Evolutionary conservation across 345 rosid species (phyloP).

Genomic region (Gossypium arboreum): DNA sequence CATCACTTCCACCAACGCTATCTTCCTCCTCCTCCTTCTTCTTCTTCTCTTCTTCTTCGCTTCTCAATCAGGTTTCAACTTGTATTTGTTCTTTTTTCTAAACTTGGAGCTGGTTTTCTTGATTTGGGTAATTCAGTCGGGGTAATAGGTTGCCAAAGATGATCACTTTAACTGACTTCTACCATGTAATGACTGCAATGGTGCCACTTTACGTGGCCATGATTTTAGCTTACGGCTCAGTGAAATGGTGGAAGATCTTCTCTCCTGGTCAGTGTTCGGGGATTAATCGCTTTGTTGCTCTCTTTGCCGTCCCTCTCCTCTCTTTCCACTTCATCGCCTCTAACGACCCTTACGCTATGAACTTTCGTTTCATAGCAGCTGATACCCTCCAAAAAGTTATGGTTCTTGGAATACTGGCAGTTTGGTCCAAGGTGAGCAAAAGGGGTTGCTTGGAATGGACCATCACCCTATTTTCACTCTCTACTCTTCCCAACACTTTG

Average conservation of each 20-base stretch:
- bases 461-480: slow-evolving; percentile 65
- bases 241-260: slow-evolving; percentile 98
- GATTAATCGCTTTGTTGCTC: slow-evolving; percentile 95
- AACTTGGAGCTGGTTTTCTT: slow-evolving; percentile 3
- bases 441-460: slow-evolving; percentile 70
- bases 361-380: slow-evolving; percentile 69
- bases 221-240: slow-evolving; percentile 93
- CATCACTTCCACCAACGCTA: slow-evolving; percentile 19
- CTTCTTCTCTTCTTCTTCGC: slow-evolving; percentile 4
- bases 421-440: slow-evolving; percentile 48
- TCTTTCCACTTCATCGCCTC: slow-evolving; percentile 85
- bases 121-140: background rate
- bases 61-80: slow-evolving; percentile 6
- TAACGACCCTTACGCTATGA: slow-evolving; percentile 64
- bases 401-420: slow-evolving; percentile 38
- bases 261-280: slow-evolving; percentile 97
- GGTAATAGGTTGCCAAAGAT: slow-evolving; percentile 30
- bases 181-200: slow-evolving; percentile 98
- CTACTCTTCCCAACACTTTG: slow-evolving; percentile 71
- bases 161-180: slow-evolving; percentile 72
- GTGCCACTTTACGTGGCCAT: slow-evolving; percentile 98
- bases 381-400: slow-evolving; percentile 66
- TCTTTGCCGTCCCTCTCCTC: slow-evolving; percentile 96
- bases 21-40: background rate
- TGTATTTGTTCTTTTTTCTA: background rate